phyloP scores from a whole-genome alignment of 352 stramenopile species.

The Elongisporangium anandrum region DNA sequence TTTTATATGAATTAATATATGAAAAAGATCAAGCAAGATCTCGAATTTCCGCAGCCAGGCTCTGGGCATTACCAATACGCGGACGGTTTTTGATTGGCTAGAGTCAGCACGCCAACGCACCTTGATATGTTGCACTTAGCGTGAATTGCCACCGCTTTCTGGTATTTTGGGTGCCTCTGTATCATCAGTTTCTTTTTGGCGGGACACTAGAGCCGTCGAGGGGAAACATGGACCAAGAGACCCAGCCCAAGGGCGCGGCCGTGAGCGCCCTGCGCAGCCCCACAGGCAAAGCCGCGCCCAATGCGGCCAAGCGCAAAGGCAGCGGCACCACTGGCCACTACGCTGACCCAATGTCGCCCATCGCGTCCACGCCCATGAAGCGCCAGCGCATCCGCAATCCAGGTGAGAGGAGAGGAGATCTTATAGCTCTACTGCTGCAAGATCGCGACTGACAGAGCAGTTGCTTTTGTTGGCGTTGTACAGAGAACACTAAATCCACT shows the following conservation, averaged over 20 bases:
- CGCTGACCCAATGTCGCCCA: constrained; percentile 72
- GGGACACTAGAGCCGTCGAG: neutral
- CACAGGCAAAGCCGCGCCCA: neutral
- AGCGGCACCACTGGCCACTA: constrained; percentile 46
- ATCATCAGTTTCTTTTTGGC: neutral
- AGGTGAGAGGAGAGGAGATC: constrained; percentile 14
- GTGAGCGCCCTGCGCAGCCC: neutral
- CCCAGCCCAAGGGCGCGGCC: neutral
- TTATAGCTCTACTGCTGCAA: neutral
- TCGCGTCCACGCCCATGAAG: constrained; percentile 84
- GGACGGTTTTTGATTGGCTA: neutral
- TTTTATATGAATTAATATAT: neutral
- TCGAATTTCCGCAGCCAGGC: neutral
- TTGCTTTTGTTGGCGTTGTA: no score
- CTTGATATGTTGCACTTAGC: neutral
- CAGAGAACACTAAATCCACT: constrained; percentile 43
- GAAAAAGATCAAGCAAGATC: neutral
- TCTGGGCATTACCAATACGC: neutral
- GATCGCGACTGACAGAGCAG: neutral
- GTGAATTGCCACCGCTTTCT: neutral
- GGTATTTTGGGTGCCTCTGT: neutral
- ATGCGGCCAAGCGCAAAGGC: constrained; percentile 3
- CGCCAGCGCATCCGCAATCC: constrained; percentile 42
- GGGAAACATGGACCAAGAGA: neutral
- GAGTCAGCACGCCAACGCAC: neutral